phyloP scores from a whole-genome alignment of 805 yeast species.

The Saturnispora bothae region DNA sequence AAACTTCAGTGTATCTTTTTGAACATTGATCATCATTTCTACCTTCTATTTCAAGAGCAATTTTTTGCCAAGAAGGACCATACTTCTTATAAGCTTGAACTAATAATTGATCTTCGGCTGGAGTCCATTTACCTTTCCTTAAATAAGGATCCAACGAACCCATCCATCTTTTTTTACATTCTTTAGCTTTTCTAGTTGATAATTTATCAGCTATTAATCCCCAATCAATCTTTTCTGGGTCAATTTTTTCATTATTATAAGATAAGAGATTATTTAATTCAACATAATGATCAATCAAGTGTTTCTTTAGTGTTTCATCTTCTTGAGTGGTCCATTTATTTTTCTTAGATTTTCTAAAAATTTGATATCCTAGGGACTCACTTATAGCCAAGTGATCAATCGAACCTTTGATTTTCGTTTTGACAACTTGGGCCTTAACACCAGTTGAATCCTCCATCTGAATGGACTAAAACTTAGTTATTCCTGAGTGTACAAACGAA shows the following conservation, averaged over 20 bases:
- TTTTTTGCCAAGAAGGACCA: slow-evolving; percentile 84
- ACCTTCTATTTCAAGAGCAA: slow-evolving; percentile 65
- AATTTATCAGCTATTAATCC: slow-evolving; percentile 40
- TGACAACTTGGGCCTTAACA: slow-evolving; percentile 4
- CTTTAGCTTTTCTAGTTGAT: slow-evolving; percentile 54
- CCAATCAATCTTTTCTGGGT: slow-evolving; percentile 47
- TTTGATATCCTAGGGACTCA: slow-evolving; percentile 64
- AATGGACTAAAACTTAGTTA: not conserved
- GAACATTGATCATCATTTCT: slow-evolving; percentile 95
- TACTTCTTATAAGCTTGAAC: slow-evolving; percentile 50
- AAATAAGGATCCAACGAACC: slow-evolving; percentile 76
- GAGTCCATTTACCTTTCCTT: slow-evolving; percentile 80
- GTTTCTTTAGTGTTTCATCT: slow-evolving; percentile 42
- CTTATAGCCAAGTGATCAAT: slow-evolving; percentile 51
- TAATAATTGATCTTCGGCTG: slow-evolving; percentile 62
- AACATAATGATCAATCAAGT: slow-evolving; percentile 29
- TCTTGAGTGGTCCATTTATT: slow-evolving; percentile 69
- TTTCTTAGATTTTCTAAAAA: slow-evolving; percentile 52
- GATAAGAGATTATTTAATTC: slow-evolving; percentile 13
- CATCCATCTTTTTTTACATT: slow-evolving; percentile 81
- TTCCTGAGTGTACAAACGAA: no score
- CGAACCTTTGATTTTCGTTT: slow-evolving; percentile 14
- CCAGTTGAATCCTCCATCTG: not conserved
- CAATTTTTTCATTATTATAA: slow-evolving; percentile 22
- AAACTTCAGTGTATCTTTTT: slow-evolving; percentile 77